A percentile compares a stretch with the other conserved stretches of the same genome.
Evolutionary conservation across 345 rosid species (phyloP).

Genomic region (Rhizophora apiculata): DNA sequence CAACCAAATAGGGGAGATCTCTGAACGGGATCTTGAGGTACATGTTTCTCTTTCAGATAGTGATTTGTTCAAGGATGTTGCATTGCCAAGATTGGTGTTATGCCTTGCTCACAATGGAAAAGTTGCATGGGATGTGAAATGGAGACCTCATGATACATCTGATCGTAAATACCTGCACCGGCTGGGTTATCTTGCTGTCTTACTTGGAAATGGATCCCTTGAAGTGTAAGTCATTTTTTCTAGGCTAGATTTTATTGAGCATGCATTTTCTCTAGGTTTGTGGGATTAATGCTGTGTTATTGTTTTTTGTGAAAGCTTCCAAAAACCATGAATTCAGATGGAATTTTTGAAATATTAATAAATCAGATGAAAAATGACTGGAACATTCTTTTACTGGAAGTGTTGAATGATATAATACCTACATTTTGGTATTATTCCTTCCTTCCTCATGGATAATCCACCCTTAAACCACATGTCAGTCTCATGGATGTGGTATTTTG

Average conservation of each 20-base stretch:
- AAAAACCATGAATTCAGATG: too few relatives aligned
- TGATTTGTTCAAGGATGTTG: constrained; percentile 34
- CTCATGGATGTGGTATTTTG: neutral
- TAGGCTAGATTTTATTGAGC: neutral
- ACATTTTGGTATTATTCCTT: neutral
- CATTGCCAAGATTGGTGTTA: constrained; percentile 67
- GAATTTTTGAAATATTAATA: too few relatives aligned
- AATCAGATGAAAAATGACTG: too few relatives aligned
- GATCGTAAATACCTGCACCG: constrained; percentile 47
- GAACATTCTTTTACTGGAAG: too few relatives aligned
- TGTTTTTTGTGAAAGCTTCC: too few relatives aligned
- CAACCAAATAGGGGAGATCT: constrained; percentile 25
- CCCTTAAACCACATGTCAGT: too few relatives aligned
- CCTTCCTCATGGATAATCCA: neutral
- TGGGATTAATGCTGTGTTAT: too few relatives aligned
- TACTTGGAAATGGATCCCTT: constrained; percentile 85
- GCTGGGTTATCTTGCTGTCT: constrained; percentile 90
- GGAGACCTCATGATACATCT: constrained; percentile 51
- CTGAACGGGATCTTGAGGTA: constrained; percentile 23
- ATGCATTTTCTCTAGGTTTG: too few relatives aligned
- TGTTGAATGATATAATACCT: neutral
- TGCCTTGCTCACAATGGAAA: constrained; percentile 92
- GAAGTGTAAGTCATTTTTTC: constrained; percentile 73
- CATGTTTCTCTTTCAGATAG: constrained; percentile 20
- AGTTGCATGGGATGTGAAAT: constrained; percentile 92